Evolutionary conservation across 192 early-diverging fungal species (phyloP), one percentile per base, ranked within the genome.

Genomic region (Linnemannia hyalina): DNA sequence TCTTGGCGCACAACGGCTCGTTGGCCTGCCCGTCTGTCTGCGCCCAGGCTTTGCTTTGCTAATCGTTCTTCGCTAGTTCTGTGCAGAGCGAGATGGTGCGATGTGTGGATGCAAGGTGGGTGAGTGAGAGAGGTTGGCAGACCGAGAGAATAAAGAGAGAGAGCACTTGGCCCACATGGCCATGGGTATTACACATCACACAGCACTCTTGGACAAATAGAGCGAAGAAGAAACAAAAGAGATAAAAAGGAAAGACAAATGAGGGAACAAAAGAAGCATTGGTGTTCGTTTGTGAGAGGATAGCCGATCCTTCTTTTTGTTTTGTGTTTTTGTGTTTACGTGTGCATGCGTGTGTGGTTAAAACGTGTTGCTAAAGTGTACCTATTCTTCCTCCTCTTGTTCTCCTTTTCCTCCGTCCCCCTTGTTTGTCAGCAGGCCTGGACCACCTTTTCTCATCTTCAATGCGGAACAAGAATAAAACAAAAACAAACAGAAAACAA

Each of bases 161-260:
- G 60, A 65, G 60, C 60, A 65, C 32, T 65, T 65, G 60, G 15
- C 60, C n/a, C 60, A 65, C 60, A 65, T 65, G 60, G 60, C 26
- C 9, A 60, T 26, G 26, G 11, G 11, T 29, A 32, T 13, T n/a
- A 63, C 60, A 29, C 57, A 60, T 29, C 29, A 65, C 60, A 65
- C 60, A 32, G n/a, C 11, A 9, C 29, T 60, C 55, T n/a, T 60
- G n/a, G 60, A 65, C n/a, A 65, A 65, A 65, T 46, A 11, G 60
- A 32, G 49, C 15, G 49, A 20, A 52, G 49, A 20, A 18, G 18
- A 22, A 18, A 52, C 49, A 52, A 52, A 18, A 20, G 49, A 1
- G 49, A 18, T 20, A 6, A 52, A 52, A 46, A 46, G 44, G 47
- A 16, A 52, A 6, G 20, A 52, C 49, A 52, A 52, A 52, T 52